Conservation (phyloP, 345 rosid species). For the Turnera subulata region DNA sequence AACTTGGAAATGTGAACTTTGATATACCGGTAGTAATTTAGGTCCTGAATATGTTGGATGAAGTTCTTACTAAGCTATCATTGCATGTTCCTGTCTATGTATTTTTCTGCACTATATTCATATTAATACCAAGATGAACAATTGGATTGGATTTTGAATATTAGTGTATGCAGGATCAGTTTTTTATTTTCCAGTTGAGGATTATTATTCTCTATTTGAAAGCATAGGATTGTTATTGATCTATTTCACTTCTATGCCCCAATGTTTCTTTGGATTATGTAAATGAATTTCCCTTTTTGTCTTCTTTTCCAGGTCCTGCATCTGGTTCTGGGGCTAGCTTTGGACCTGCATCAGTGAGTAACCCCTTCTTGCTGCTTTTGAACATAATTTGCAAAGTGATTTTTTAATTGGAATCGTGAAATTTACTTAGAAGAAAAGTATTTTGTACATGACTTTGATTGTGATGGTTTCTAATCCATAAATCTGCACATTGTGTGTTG, state of each 20-base stretch:
- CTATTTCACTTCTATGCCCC: too few relatives aligned
- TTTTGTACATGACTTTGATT: too few relatives aligned
- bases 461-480: too few relatives aligned
- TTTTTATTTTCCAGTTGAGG: not conserved
- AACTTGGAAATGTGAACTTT: too few relatives aligned
- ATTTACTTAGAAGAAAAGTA: too few relatives aligned
- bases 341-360: constrained; percentile 69
- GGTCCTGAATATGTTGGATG: not conserved
- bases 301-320: constrained; percentile 44
- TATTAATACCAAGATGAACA: not conserved
- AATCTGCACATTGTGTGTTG: too few relatives aligned
- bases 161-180: not conserved
- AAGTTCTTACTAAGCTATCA: not conserved
- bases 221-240: too few relatives aligned
- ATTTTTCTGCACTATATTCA: not conserved
- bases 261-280: not conserved
- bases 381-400: too few relatives aligned
- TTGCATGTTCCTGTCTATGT: not conserved
- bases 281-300: constrained; percentile 6
- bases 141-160: not conserved
- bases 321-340: constrained; percentile 83
- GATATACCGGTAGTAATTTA: too few relatives aligned
- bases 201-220: not conserved
- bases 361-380: not conserved
- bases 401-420: too few relatives aligned